These are phyloP conservation scores for Naganishia sp. DNA, from an alignment of 1,284 basidiomycete genomes.

Conservation along the genomic window DNA sequence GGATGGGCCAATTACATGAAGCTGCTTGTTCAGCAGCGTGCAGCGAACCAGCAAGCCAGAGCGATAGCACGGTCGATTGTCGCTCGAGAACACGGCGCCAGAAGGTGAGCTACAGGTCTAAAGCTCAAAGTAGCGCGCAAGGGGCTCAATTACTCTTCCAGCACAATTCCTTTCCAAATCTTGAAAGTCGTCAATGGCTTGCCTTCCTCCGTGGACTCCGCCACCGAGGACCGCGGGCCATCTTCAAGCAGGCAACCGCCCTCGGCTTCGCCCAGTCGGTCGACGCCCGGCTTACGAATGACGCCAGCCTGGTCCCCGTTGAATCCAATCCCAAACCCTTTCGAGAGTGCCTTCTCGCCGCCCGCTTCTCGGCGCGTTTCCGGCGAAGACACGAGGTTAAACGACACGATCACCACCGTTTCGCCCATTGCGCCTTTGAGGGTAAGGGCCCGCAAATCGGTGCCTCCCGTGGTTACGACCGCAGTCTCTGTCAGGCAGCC, in stretches of 20 bases:
- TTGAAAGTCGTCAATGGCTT: conserved; percentile 83
- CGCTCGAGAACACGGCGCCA: conserved; percentile 36
- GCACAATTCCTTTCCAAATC: conserved; percentile 32
- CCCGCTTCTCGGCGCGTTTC: background rate
- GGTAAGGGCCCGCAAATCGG: conserved; percentile 15
- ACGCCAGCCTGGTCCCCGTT: conserved; percentile 37
- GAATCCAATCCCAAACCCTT: conserved; percentile 38
- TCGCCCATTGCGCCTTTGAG: conserved; percentile 6
- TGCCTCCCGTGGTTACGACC: conserved; percentile 13
- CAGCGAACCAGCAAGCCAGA: conserved; percentile 68
- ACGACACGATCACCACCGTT: background rate
- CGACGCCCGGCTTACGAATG: conserved; percentile 58
- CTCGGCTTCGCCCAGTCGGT: conserved; percentile 63
- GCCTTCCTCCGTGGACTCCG: conserved; percentile 55
- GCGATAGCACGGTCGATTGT: conserved; percentile 74
- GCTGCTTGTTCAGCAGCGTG: conserved; percentile 65
- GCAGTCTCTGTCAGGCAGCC: conserved; percentile 1
- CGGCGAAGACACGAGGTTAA: background rate
- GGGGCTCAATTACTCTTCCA: background rate
- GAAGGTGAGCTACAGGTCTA: conserved; percentile 58
- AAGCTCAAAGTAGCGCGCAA: background rate
- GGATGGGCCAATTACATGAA: conserved; percentile 90
- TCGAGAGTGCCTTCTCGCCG: conserved; percentile 61
- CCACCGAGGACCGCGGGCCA: conserved; percentile 55
- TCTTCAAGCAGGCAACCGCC: conserved; percentile 36